A percentile compares a stretch with the other conserved stretches of the same genome.
phyloP scores from a whole-genome alignment of 2,329 filamentous ascomycete genomes.

The Fusarium tricinctum region DNA sequence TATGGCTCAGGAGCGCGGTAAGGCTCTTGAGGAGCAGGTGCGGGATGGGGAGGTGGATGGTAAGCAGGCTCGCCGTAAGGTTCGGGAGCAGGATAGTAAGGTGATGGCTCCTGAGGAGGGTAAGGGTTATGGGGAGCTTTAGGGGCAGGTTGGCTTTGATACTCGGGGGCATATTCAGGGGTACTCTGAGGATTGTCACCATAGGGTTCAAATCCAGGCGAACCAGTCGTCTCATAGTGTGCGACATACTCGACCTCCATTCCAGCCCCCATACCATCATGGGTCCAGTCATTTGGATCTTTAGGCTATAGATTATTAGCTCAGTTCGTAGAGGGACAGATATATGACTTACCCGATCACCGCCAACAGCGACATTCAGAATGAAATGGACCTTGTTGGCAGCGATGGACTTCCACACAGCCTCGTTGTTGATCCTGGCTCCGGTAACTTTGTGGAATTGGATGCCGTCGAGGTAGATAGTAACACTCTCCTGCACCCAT shows the following conservation, averaged over 20 bases:
- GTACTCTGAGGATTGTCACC: not conserved
- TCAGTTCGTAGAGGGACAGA: too few relatives aligned
- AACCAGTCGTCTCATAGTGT: constrained; percentile 45
- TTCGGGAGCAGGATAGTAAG: not conserved
- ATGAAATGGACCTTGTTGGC: constrained; percentile 64
- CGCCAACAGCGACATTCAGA: constrained; percentile 67
- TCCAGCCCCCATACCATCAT: constrained; percentile 59
- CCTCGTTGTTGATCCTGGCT: constrained; percentile 57
- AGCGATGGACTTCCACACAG: constrained; percentile 62
- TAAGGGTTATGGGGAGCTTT: not conserved
- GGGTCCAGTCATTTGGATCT: constrained; percentile 59
- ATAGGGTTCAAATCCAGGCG: not conserved
- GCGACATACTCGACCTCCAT: constrained; percentile 65
- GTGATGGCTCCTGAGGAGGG: too few relatives aligned
- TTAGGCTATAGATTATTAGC: constrained; percentile 57
- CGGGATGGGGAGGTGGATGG: too few relatives aligned
- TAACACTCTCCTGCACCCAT: constrained; percentile 62
- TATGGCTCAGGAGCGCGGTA: too few relatives aligned
- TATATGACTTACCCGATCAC: constrained; percentile 59
- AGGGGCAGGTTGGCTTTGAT: not conserved
- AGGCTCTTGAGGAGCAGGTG: too few relatives aligned
- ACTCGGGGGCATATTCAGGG: not conserved
- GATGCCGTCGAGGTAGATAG: constrained; percentile 61
- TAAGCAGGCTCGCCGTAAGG: too few relatives aligned
- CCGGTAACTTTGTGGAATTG: constrained; percentile 60